Base-by-base conservation (phyloP, 2,329 filamentous ascomycete species). In the Aspergillus alliaceus region DNA sequence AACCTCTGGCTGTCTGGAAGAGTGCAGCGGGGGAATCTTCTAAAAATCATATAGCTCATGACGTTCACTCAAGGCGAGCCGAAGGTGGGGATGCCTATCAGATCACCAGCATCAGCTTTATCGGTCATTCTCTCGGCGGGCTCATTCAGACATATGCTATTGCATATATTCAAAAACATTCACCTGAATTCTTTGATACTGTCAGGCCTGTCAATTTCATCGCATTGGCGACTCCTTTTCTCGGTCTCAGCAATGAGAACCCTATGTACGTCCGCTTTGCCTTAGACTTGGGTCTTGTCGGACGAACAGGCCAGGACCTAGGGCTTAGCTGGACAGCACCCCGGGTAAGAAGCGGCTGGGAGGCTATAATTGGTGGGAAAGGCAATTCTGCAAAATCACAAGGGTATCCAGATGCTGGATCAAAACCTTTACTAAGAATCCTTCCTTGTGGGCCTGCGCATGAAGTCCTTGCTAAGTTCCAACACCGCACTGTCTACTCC, bases 251-350 rank as follows among this genome's bases (percentile, higher is more conserved):
- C 74, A 97, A 99, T 71, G 95, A 99, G 71, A 99, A 99, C 66
- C 95, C 95, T 0, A 82, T 98, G 56, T 99, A 99, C 72, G 90
- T 99, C 74, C 96, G 93, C 68, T 98, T 99, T 73, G 95, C 95
- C 0, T 80, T 99, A 3, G 95, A 99, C 72, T 96, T 98, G 76
- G 95, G 95, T 0, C 82, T 99, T 1, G 93, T 99, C 14, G 95
- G 95, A n/a, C 85, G 93, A 53, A 97, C 95, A 2, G 95, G 95
- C 7, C 91, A 98, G 73, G 95, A 99, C 76, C 82, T 99, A 8
- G 95, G 95, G 22, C 79, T 99, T 59, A 96, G 93, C 1, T 99
- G 95, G 95, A 86, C 91, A 67, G 88, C 93, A 14, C 93, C 93
- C 0, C 83, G 96, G 67, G 89, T 90, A 18, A 85, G 89, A 68